Base-by-base conservation (phyloP, 805 yeast species). In the Saccharomycopsis guyanensis region DNA sequence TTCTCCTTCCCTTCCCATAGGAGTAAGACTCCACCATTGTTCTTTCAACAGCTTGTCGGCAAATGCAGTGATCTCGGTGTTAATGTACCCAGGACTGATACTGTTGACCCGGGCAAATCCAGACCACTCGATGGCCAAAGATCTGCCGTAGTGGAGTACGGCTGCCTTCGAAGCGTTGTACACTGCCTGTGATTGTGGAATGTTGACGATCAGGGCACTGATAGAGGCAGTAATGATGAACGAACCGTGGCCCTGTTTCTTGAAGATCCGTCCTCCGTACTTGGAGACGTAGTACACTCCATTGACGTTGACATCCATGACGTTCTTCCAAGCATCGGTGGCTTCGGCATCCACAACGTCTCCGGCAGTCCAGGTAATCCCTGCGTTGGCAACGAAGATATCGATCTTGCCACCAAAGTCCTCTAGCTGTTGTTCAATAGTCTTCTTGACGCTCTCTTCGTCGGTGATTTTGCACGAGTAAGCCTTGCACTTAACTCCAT, bases 81-180 rank as follows among this genome's bases (percentile, higher is more conserved):
- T 67, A 39, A 71, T 68, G 56, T 73, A 73, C 31, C 78, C 78
- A 15, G 78, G 78, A 38, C 72, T 65, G 31, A 73, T 65, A n/a
- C 74, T 63, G 60, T 73, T 73, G 42, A 71, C 76, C 56, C 78
- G 62, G 27, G 77, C 78, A 55, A 73, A 73, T 1, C 80, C 76
- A n/a, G 88, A 78, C 89, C 93, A 87, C 66, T 87, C 96, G 36
- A 86, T 78, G 13, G 95, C 91, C 53, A 86, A 68, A 1, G 93
- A 84, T 61, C 71, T 80, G 31, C 82, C 76, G 56, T 86, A 71
- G 59, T 87, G 95, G 53, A 80, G 60, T 23, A 85, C 80, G 10
- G 80, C 95, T 35, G 95, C 95, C 70, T 86, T 87, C 55, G 88
- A 84, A 13, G 87, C 86, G 59, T 86, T 86, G 69, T 86, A 86